Base-by-base conservation (phyloP, 352 stramenopile species). In the Pythium folliculosum region DNA sequence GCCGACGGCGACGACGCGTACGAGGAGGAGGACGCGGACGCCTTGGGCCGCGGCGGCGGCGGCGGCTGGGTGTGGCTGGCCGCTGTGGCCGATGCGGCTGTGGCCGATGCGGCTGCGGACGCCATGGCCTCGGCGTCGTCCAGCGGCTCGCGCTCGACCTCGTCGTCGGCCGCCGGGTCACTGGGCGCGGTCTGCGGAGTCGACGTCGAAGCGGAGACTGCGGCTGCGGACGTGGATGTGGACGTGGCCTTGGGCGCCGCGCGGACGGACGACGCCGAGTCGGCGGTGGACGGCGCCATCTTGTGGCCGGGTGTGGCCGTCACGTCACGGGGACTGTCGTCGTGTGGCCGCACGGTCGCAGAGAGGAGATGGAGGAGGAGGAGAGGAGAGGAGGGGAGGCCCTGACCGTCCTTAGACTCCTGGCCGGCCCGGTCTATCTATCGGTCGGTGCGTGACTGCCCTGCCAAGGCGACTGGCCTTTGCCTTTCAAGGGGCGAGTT, bases 91-190 rank as follows among this genome's bases (percentile, higher is more conserved):
- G n/a, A 61, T 51, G 54, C 38, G 38, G 54, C 13, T 3, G 3
- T 44, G 14, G 35, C 8, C 1, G 35, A 13, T 19, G 44, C 19
- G 32, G 53, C 49, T 12, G 55, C 37, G 37, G 56, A 40, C 27
- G 27, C 27, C 27, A 32, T 32, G 27, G 27, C 27, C 45, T 48
- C 48, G 45, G 22, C 48, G 43, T 50, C 38, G 55, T 25, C 37
- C 16, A 44, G 21, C 9, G 56, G 43, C 48, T 65, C 59, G 22
- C 9, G 19, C 35, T 65, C 59, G 59, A 45, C 23, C 57, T 63
- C 54, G 21, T 63, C 54, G 21, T 43, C 55, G 38, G 53, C 16
- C 40, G 38, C 38, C 38, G 49, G 52, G 19, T 59, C 52, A 19
- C 30, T 57, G 27, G n/a, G 5, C 47, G 19, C 9, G 30, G 23